These are phyloP conservation scores for Suillus weaverae DNA, from an alignment of 768 basidiomycete species.

Conservation along the genomic window DNA sequence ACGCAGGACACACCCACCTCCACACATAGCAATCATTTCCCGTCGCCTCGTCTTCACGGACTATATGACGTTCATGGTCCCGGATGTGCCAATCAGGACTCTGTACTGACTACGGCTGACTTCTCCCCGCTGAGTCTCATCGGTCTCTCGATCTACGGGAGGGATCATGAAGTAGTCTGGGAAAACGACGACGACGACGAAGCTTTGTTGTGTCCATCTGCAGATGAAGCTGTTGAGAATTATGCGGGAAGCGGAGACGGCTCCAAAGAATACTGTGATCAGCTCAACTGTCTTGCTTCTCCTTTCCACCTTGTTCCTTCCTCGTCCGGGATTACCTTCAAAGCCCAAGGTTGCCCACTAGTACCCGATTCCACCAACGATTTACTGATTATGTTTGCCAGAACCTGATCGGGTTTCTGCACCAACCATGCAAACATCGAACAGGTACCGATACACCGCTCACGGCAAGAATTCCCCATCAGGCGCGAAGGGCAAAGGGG, in stretches of 20 bases:
- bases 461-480: conserved; percentile 16
- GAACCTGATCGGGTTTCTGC: neutral
- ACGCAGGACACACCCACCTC: conserved; percentile 21
- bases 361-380: neutral
- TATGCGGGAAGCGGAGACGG: neutral
- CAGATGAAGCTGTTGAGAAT: conserved; percentile 20
- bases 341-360: neutral
- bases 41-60: conserved; percentile 31
- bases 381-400: neutral
- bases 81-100: conserved; percentile 22
- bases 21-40: conserved; percentile 6
- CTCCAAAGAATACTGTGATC: neutral
- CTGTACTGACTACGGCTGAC: conserved; percentile 24
- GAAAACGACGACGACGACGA: conserved; percentile 29
- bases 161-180: conserved; percentile 17
- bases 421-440: conserved; percentile 5
- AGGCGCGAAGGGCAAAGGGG: conserved; percentile 18
- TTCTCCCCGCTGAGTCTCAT: conserved; percentile 20
- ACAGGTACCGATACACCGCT: conserved; percentile 16
- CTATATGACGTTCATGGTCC: conserved; percentile 32
- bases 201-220: conserved; percentile 25
- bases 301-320: conserved; percentile 7
- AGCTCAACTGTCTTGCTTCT: conserved; percentile 9
- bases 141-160: conserved; percentile 9
- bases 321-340: neutral